These are phyloP conservation scores for Benincasa hispida DNA, from an alignment of 306 rosid species.

Conservation along the genomic window DNA sequence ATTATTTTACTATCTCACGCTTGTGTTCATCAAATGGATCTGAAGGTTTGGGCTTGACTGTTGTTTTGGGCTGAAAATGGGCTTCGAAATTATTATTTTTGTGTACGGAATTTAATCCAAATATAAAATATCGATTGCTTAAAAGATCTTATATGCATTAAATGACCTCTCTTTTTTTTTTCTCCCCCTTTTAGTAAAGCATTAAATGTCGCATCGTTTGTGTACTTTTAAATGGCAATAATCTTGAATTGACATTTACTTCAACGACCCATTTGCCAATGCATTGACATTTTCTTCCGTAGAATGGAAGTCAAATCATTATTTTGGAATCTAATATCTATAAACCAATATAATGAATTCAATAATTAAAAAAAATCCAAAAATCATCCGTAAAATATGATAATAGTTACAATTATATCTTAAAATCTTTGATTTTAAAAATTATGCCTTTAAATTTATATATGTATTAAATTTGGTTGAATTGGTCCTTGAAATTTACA, in stretches of 20 bases:
- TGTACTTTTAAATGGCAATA: not conserved
- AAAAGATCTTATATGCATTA: not conserved
- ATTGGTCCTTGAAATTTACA: too few species aligned
- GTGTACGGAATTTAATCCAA: not conserved
- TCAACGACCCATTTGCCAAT: not conserved
- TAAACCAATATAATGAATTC: not conserved
- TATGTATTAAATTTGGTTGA: too few species aligned
- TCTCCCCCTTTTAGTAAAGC: not conserved
- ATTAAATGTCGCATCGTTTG: not conserved
- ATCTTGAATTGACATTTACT: not conserved
- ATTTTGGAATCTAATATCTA: not conserved
- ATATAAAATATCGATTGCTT: not conserved
- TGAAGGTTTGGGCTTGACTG: not conserved
- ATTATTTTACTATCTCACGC: too few species aligned
- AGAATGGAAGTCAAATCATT: not conserved
- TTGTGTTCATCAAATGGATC: not conserved
- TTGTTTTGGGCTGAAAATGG: not conserved
- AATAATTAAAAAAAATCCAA: not conserved
- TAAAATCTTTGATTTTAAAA: too few species aligned
- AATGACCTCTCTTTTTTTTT: not conserved
- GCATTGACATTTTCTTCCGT: not conserved
- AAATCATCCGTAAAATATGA: too few species aligned
- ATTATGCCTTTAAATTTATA: too few species aligned
- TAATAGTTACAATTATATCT: too few species aligned
- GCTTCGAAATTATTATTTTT: not conserved